A percentile compares a stretch with the other conserved stretches of the same genome.
Evolutionary conservation across 2,329 filamentous ascomycete species (phyloP).

Genomic region (Fusarium pseudonygamai): DNA sequence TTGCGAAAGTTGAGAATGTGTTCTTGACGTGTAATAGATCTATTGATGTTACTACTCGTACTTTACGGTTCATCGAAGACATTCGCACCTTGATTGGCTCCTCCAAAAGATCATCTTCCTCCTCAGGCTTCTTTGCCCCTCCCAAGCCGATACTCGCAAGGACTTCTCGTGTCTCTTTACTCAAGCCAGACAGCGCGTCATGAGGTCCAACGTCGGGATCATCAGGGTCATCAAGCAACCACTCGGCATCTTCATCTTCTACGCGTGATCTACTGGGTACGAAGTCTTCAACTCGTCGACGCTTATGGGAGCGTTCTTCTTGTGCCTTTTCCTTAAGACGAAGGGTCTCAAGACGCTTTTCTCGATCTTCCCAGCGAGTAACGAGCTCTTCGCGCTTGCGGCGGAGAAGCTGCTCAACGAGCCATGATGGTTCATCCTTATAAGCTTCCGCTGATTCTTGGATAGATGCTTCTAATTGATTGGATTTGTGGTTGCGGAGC

Average conservation of each 20-base stretch:
- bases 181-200: conserved; percentile 66
- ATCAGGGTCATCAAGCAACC: conserved; percentile 76
- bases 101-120: conserved; percentile 58
- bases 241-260: conserved; percentile 72
- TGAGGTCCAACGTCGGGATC: conserved; percentile 51
- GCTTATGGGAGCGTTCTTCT: conserved; percentile 60
- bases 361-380: conserved; percentile 75
- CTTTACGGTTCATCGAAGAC: not conserved
- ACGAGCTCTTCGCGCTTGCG: conserved; percentile 74
- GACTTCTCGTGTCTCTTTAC: conserved; percentile 77
- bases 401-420: conserved; percentile 78
- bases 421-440: conserved; percentile 83
- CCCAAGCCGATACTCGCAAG: conserved; percentile 72
- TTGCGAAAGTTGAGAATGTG: conserved; percentile 90
- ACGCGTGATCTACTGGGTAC: conserved; percentile 27
- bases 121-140: conserved; percentile 46
- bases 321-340: conserved; percentile 70
- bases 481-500: conserved; percentile 83
- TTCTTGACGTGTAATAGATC: conserved; percentile 92
- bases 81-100: conserved; percentile 73
- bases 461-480: conserved; percentile 62
- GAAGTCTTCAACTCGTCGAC: conserved; percentile 53
- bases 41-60: conserved; percentile 50
- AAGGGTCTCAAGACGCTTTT: conserved; percentile 73
- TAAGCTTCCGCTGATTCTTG: conserved; percentile 55